Conservation (phyloP, 768 basidiomycete species). For the Rhizopogon salebrosus region DNA sequence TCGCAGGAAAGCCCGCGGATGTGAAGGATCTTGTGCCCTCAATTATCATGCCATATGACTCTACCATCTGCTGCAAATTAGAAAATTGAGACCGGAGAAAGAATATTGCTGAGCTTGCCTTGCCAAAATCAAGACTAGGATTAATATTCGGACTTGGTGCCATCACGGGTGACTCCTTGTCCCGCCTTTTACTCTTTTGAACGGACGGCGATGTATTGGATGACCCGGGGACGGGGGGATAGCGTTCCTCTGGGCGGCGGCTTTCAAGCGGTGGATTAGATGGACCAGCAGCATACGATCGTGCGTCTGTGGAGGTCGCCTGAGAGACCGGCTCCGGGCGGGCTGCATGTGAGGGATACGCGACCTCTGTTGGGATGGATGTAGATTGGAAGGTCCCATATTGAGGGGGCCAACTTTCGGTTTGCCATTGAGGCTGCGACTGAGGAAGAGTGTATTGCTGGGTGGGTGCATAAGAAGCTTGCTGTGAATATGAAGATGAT, state of each 20-base stretch:
- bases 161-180: constrained; percentile 29
- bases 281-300: constrained; percentile 23
- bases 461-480: constrained; percentile 24
- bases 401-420: constrained; percentile 36
- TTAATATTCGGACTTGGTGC: constrained; percentile 19
- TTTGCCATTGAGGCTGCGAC: constrained; percentile 30
- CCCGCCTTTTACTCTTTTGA: constrained; percentile 31
- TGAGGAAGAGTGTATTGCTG: constrained; percentile 25
- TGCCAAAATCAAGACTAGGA: constrained; percentile 35
- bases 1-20: constrained; percentile 14
- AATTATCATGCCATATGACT: constrained; percentile 40
- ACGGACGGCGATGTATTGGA: constrained; percentile 23
- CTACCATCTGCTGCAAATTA: constrained; percentile 30
- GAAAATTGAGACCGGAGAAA: constrained; percentile 5
- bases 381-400: constrained; percentile 27
- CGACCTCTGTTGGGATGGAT: constrained; percentile 29
- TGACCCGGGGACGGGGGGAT: constrained; percentile 21
- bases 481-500: constrained; percentile 23
- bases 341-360: constrained; percentile 28
- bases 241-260: constrained; percentile 29
- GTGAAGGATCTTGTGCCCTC: constrained; percentile 31
- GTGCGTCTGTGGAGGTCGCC: constrained; percentile 24
- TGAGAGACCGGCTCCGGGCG: constrained; percentile 27
- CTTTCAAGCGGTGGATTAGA: constrained; percentile 25
- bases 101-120: constrained; percentile 24